phyloP scores from a whole-genome alignment of 1,139 yeast species.

The Blastobotrys malaysiensis region DNA sequence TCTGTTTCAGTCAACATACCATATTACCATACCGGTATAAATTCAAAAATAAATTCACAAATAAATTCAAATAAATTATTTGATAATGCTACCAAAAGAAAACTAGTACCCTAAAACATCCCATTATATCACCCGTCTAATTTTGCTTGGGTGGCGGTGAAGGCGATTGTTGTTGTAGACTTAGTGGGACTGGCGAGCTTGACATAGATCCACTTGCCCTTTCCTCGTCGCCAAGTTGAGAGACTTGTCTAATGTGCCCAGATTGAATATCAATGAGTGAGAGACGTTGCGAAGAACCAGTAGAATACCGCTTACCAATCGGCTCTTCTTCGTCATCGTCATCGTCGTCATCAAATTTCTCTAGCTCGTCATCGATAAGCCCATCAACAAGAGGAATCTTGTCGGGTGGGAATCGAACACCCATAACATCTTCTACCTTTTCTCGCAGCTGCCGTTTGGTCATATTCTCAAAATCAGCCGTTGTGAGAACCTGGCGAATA shows the following conservation, averaged over 20 bases:
- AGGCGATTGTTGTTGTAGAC: neutral
- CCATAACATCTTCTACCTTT: conserved; percentile 35
- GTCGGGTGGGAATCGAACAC: conserved; percentile 31
- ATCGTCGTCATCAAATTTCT: conserved; percentile 25
- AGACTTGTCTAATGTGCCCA: neutral
- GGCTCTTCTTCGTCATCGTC: conserved; percentile 8
- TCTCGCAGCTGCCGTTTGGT: conserved; percentile 35
- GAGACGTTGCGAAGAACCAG: neutral
- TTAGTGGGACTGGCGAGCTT: neutral
- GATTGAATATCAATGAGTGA: neutral
- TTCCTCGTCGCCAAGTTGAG: neutral
- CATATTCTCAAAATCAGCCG: conserved; percentile 34
- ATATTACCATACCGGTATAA: too few species aligned
- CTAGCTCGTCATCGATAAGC: conserved; percentile 35
- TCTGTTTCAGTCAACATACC: too few species aligned
- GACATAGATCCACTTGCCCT: neutral
- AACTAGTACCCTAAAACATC: neutral
- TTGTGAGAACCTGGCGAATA: conserved; percentile 29
- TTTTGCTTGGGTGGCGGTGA: neutral
- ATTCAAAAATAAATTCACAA: neutral
- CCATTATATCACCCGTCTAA: neutral
- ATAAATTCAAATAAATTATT: neutral
- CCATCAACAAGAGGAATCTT: conserved; percentile 30
- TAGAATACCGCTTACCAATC: neutral
- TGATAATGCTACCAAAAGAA: neutral